Conservation (phyloP, 2,329 filamentous ascomycete genomes). For the Nemania abortiva region DNA sequence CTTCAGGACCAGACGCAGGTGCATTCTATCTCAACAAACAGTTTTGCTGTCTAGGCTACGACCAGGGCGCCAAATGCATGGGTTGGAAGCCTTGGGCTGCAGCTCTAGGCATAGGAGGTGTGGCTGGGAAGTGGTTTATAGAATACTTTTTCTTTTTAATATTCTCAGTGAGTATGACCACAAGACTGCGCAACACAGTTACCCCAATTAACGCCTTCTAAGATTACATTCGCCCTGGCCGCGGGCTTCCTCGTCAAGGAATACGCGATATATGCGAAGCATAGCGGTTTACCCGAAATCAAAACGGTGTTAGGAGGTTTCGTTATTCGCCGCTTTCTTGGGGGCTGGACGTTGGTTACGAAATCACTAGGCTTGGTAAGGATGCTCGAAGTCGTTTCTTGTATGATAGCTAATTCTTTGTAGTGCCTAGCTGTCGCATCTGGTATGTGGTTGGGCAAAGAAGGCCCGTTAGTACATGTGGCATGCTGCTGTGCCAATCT, state of each 20-base stretch:
- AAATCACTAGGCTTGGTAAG: constrained; percentile 89
- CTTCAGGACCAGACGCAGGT: constrained; percentile 78
- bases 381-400: constrained; percentile 30
- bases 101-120: constrained; percentile 74
- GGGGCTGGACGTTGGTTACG: constrained; percentile 86
- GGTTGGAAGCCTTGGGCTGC: constrained; percentile 90
- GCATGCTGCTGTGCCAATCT: constrained; percentile 96
- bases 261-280: constrained; percentile 89
- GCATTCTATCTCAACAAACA: constrained; percentile 90
- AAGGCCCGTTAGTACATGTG: constrained; percentile 94
- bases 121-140: constrained; percentile 80
- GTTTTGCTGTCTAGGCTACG: constrained; percentile 95
- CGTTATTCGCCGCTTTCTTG: constrained; percentile 88
- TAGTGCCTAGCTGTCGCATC: constrained; percentile 91
- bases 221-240: constrained; percentile 81
- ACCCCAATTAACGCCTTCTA: constrained; percentile 35
- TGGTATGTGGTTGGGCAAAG: constrained; percentile 96
- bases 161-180: constrained; percentile 77
- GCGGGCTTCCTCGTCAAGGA: constrained; percentile 84
- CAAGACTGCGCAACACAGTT: not conserved
- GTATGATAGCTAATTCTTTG: constrained; percentile 45
- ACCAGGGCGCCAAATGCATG: constrained; percentile 82
- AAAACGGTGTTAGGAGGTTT: constrained; percentile 96
- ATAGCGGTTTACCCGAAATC: constrained; percentile 97
- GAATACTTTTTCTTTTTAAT: constrained; percentile 89